phyloP scores from a whole-genome alignment of 2,329 filamentous ascomycete genomes.

The Arthrocladium fulminans region DNA sequence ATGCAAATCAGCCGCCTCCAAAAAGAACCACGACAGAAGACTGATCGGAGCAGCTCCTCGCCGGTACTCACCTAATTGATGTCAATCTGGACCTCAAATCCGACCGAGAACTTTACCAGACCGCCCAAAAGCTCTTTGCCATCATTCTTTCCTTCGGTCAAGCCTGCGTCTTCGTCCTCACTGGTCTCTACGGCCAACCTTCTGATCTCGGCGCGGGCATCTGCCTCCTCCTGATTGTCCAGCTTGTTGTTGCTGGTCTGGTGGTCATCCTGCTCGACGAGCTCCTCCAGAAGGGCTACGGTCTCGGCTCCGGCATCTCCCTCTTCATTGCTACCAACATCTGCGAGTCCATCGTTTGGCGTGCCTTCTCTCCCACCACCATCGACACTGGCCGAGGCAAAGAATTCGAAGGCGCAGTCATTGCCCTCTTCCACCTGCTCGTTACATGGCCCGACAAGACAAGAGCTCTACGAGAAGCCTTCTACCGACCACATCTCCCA shows the following conservation, averaged over 20 bases:
- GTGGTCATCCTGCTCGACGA: conserved; percentile 99
- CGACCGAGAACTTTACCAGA: conserved; percentile 99
- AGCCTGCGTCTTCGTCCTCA: conserved; percentile 96
- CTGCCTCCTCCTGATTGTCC: conserved; percentile 94
- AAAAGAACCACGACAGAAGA: not conserved
- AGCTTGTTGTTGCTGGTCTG: conserved; percentile 93
- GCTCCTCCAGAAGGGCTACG: conserved; percentile 98
- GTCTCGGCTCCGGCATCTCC: conserved; percentile 95
- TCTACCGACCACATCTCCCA: conserved; percentile 98
- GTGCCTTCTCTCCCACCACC: conserved; percentile 97
- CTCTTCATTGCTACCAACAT: conserved; percentile 99
- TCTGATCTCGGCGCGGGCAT: conserved; percentile 95
- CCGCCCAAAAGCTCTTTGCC: conserved; percentile 95
- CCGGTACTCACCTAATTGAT: conserved; percentile 98
- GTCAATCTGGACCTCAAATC: conserved; percentile 99
- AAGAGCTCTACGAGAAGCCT: conserved; percentile 93
- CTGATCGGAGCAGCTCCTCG: conserved; percentile 58
- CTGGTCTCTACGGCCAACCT: conserved; percentile 92
- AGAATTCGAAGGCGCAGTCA: conserved; percentile 97
- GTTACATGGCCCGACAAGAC: conserved; percentile 99
- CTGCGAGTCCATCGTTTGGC: conserved; percentile 99
- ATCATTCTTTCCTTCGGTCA: conserved; percentile 97
- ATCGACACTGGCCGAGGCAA: conserved; percentile 99
- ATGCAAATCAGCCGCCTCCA: conserved; percentile 19
- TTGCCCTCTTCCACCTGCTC: conserved; percentile 93